Base-by-base conservation (phyloP, 208 protist species). In the Naegleria lovaniensis region DNA sequence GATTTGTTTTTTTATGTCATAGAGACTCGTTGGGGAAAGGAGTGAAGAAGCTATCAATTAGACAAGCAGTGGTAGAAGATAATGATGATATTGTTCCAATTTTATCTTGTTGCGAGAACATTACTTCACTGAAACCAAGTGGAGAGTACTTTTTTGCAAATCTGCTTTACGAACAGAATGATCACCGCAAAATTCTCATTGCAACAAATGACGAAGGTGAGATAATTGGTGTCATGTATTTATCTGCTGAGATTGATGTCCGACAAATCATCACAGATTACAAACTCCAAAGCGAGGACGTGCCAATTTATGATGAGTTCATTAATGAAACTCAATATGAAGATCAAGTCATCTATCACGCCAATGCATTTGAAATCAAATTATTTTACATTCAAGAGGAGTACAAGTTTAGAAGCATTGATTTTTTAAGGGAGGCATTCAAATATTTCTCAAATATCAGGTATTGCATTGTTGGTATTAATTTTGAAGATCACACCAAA, bases 61-160 rank as follows among this genome's bases (percentile, higher is more conserved):
- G 85, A 88, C 43, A 58, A 39, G 85, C n/a, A 15, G 33, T 29
- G 0, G 85, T 88, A 13, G 85, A 88, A 36, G 85, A 88, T 58
- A 88, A 88, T 19, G 85, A 88, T 29, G 85, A 88, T 39, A 58
- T 88, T 38, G 11, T 51, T 39, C 43, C 39, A 11, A 40, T 88
- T 38, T 58, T 58, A 58, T 13, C 7, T 13, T 38, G 13, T 58
- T 58, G 67, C 25, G 29, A 33, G 19, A 88, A 88, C 55, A n/a
- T 88, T 38, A 88, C 85, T 0, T 52, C 41, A 5, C 0, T 59
- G 7, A 58, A 88, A 39, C 9, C 43, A 16, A 43, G 55, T 33
- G 85, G 85, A 0, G 85, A 88, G n/a, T 88, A 40, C n/a, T 88
- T 58, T 58, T 40, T 88, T 33, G 85, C 85, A 36, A 39, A 88